Conservation (phyloP, 768 basidiomycete species). For the Crassisporium funariophilum region DNA sequence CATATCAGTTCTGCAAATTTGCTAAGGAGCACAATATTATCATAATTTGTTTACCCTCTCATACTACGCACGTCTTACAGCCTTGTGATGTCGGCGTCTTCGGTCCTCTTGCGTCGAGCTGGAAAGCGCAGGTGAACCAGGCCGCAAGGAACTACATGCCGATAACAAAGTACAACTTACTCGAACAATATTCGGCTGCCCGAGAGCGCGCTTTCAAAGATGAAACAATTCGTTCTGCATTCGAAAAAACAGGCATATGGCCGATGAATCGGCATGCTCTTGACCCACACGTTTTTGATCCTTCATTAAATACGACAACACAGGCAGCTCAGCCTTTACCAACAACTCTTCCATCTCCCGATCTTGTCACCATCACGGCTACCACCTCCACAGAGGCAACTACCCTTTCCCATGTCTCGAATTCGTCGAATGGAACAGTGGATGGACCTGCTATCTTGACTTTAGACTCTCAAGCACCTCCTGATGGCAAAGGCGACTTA, state of each 20-base stretch:
- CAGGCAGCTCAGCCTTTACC: constrained; percentile 26
- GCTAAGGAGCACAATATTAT: constrained; percentile 29
- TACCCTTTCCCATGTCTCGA: neutral
- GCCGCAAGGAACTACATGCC: constrained; percentile 10
- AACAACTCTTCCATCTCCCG: constrained; percentile 12
- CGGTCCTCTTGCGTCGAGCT: constrained; percentile 32
- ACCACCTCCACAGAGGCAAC: constrained; percentile 4
- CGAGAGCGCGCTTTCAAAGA: constrained; percentile 23
- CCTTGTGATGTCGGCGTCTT: constrained; percentile 40
- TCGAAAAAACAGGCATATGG: constrained; percentile 31
- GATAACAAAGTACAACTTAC: constrained; percentile 32
- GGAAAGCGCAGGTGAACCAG: constrained; percentile 29
- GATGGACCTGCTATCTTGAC: neutral
- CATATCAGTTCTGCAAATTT: constrained; percentile 31
- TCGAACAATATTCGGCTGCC: constrained; percentile 26
- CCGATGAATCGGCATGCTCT: constrained; percentile 28
- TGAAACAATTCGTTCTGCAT: constrained; percentile 31
- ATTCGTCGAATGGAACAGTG: neutral
- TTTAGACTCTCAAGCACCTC: neutral
- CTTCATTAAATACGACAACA: constrained; percentile 26
- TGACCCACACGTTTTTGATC: constrained; percentile 19
- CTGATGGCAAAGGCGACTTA: neutral
- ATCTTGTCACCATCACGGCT: neutral
- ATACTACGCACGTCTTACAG: constrained; percentile 39
- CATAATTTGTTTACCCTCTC: constrained; percentile 37